Evolutionary conservation across 176 grass and related monocot species (phyloP).

Genomic region (Typha latifolia): DNA sequence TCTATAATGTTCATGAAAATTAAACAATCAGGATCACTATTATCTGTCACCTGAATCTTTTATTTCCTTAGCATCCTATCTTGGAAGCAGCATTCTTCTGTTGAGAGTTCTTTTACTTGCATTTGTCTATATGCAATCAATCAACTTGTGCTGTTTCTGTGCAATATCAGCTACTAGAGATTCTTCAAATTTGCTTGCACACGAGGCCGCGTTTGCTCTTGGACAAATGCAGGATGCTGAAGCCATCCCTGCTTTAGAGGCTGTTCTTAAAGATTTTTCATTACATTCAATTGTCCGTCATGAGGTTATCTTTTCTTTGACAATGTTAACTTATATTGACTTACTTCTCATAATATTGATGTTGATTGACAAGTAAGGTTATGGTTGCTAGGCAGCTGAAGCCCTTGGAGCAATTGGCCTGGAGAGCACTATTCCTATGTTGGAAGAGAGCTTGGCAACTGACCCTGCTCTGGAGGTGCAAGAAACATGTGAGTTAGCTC

Average conservation of each 20-base stretch:
- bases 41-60: no score
- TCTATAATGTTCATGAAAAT: no score
- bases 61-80: no score
- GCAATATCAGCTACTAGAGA: slow-evolving; percentile 65
- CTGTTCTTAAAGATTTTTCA: slow-evolving; percentile 76
- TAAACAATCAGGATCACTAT: no score
- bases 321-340: neutral
- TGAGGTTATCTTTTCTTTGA: slow-evolving; percentile 37
- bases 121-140: no score
- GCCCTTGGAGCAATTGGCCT: slow-evolving; percentile 91
- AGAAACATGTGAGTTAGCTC: slow-evolving; percentile 85
- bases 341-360: neutral
- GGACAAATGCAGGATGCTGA: slow-evolving; percentile 94
- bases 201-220: slow-evolving; percentile 97
- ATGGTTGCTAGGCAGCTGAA: slow-evolving; percentile 68
- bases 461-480: slow-evolving; percentile 85
- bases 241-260: slow-evolving; percentile 70
- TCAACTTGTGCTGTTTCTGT: no score
- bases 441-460: slow-evolving; percentile 56
- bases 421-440: slow-evolving; percentile 45
- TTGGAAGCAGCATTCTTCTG: no score
- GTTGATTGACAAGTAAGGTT: slow-evolving; percentile 3
- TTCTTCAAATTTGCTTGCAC: slow-evolving; percentile 94
- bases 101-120: no score
- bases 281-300: slow-evolving; percentile 94